A percentile compares a stretch with the other conserved stretches of the same genome.
phyloP scores from a whole-genome alignment of 2,329 filamentous ascomycete genomes.

The Colletotrichum chlorophyti region DNA sequence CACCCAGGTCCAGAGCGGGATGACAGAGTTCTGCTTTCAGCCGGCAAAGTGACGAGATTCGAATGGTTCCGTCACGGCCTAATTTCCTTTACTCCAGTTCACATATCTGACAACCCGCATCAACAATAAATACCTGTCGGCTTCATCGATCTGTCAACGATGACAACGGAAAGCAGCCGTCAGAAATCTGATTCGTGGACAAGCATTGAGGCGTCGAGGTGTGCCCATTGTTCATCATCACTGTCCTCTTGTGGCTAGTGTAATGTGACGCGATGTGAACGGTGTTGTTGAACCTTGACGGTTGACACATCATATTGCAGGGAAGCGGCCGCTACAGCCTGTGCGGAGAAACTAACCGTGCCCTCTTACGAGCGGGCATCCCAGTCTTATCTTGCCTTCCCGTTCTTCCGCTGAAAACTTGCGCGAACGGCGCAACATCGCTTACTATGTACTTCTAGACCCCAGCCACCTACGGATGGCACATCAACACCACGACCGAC shows the following conservation, averaged over 20 bases:
- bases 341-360: conserved; percentile 21
- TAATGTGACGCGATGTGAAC: conserved; percentile 30
- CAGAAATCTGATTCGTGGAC: conserved; percentile 14
- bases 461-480: conserved; percentile 21
- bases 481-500: conserved; percentile 20
- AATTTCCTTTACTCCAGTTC: conserved; percentile 12
- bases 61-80: conserved; percentile 10
- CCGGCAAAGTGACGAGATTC: not conserved
- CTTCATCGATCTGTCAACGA: conserved; percentile 5
- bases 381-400: conserved; percentile 25
- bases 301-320: conserved; percentile 25
- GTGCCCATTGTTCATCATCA: conserved; percentile 18
- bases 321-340: conserved; percentile 12
- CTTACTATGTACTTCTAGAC: conserved; percentile 24
- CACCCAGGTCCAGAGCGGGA: not conserved
- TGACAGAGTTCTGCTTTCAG: not conserved
- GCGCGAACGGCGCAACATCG: conserved; percentile 22
- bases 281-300: conserved; percentile 25
- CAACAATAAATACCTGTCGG: not conserved
- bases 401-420: conserved; percentile 22
- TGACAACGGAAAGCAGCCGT: not conserved
- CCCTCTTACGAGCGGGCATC: conserved; percentile 20
- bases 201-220: conserved; percentile 20
- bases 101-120: not conserved
- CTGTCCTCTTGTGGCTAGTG: conserved; percentile 26